Base-by-base conservation (phyloP, 306 rosid genomes). In the Mucuna pruriens region DNA sequence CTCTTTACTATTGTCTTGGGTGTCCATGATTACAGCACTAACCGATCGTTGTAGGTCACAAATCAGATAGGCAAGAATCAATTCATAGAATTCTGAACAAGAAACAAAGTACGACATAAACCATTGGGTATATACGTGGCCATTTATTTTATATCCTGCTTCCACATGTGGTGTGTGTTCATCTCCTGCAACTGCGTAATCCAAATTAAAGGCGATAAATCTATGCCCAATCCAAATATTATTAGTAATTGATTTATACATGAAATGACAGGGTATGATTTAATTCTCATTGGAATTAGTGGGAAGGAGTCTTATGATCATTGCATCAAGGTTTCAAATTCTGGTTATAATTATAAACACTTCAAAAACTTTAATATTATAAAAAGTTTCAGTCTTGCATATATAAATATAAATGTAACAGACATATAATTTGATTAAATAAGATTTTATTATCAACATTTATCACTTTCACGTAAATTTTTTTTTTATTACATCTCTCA, bases 1-100 rank as follows among this genome's bases (percentile, higher is more conserved):
- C 23, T 5, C 51, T 20, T 36, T 9, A 29, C 51, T 11, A 66
- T 68, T 42, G 76, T 74, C 80, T 36, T 51, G 19, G 58, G 62
- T 70, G 73, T 83, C 46, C 62, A 78, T 69, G 82, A 85, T 78
- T 69, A 67, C 33, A 60, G 54, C 54, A 36, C 67, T 36, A 44
- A 71, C 78, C 1, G 62, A 49, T 82, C 8, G 57, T 31, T 78
- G 45, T 49, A 38, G 68, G 39, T 72, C 67, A 17, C 74, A 78
- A 38, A 70, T 76, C 44, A 71, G 79, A 82, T 78, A 82, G 74
- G 78, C 29, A 62, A 13, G 77, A 75, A 79, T 74, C 79, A 76
- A 22, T 86, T 86, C 85, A 79, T 70, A 40, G 89, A 75, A 86
- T 79, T 83, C 29, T 10, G 74, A 79, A 55, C 55, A 83, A 79